Percentiles rank a stretch among this genome's conserved stretches.
These are phyloP conservation scores for Colletotrichum sp. DNA, from an alignment of 2,329 filamentous ascomycete species.

Conservation along the genomic window DNA sequence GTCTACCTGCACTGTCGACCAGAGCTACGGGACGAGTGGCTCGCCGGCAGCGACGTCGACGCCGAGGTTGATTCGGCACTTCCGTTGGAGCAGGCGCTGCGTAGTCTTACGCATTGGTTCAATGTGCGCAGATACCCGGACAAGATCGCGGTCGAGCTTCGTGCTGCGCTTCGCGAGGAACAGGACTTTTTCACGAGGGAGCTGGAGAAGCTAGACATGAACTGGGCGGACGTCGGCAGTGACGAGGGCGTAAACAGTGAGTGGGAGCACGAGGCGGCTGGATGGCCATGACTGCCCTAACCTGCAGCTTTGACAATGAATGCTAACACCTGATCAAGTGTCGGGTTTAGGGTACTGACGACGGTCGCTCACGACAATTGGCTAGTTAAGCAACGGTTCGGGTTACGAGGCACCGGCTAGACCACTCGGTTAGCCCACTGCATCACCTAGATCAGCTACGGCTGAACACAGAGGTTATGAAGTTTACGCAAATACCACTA, in stretches of 20 bases:
- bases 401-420: neutral
- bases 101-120: conserved; percentile 93
- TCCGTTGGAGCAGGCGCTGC: conserved; percentile 87
- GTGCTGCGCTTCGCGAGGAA: conserved; percentile 70
- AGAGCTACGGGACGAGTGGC: conserved; percentile 93
- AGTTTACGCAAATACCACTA: neutral
- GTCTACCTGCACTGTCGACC: conserved; percentile 94
- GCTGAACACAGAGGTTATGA: neutral
- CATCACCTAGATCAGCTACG: neutral
- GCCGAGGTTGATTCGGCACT: conserved; percentile 92
- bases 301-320: neutral
- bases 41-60: conserved; percentile 89
- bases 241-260: conserved; percentile 31
- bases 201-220: conserved; percentile 72
- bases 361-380: neutral
- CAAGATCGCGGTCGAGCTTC: conserved; percentile 67
- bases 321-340: conserved; percentile 15
- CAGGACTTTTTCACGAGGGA: conserved; percentile 82
- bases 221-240: conserved; percentile 47
- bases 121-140: conserved; percentile 85
- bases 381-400: neutral
- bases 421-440: neutral
- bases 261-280: conserved; percentile 25
- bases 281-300: conserved; percentile 12
- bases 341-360: conserved; percentile 16